phyloP scores from a whole-genome alignment of 176 grass and related monocot species.

The Elymus sibiricus region DNA sequence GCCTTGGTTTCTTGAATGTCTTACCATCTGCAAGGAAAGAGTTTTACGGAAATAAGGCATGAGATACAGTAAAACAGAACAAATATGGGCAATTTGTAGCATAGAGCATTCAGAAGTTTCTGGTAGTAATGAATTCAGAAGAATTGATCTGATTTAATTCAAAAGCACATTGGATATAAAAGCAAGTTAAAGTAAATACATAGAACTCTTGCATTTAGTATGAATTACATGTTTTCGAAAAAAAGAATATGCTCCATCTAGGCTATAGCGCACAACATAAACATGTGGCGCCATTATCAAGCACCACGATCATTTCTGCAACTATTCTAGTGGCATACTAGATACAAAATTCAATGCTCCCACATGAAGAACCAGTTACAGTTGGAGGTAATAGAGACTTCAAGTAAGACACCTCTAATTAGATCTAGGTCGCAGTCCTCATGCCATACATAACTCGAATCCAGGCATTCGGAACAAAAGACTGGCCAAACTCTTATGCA shows the following conservation, averaged over 20 bases:
- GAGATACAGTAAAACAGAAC: not conserved
- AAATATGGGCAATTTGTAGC: not conserved
- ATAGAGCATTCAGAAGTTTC: not conserved
- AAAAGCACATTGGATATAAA: not conserved
- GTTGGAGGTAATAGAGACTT: too few species aligned
- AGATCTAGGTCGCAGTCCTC: not conserved
- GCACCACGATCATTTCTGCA: not conserved
- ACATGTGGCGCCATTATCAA: not conserved
- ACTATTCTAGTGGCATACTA: not conserved
- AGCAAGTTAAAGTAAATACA: too few species aligned
- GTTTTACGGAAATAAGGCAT: not conserved
- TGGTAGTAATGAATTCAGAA: too few species aligned
- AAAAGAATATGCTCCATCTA: not conserved
- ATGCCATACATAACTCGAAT: not conserved
- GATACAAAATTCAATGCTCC: not conserved
- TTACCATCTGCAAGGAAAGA: constrained; percentile 52
- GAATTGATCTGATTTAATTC: too few species aligned
- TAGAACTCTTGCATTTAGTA: too few species aligned
- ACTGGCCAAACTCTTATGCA: not conserved
- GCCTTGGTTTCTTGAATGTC: constrained; percentile 73
- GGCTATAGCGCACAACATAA: not conserved
- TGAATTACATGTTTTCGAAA: not conserved
- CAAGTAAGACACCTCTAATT: too few species aligned
- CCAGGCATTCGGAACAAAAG: not conserved
- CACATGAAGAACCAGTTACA: not conserved